A percentile compares a stretch with the other conserved stretches of the same genome.
Evolutionary conservation across 805 yeast species (phyloP).

Genomic region (Candida sithepensis): DNA sequence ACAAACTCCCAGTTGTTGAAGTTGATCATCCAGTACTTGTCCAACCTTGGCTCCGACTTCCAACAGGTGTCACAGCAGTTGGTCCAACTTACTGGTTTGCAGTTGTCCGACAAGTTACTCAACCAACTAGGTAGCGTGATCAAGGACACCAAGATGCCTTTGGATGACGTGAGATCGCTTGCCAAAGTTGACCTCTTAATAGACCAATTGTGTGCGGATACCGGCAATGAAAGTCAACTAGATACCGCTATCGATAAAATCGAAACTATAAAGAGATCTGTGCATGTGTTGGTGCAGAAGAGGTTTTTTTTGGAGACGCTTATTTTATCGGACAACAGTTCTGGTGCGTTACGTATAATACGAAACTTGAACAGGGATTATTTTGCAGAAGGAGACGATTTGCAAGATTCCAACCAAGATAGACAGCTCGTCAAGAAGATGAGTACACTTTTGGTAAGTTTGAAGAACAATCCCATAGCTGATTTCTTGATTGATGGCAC

Average conservation of each 20-base stretch:
- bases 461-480: too few relatives aligned
- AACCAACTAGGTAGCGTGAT: constrained; percentile 7
- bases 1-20: constrained; percentile 19
- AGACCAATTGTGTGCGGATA: constrained; percentile 1
- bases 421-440: constrained; percentile 10
- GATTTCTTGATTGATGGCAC: constrained; percentile 16
- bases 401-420: too few relatives aligned
- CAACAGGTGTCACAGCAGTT: constrained; percentile 11
- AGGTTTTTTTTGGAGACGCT: constrained; percentile 40
- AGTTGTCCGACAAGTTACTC: constrained; percentile 11
- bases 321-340: constrained; percentile 29
- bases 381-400: constrained; percentile 15
- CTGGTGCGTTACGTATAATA: constrained; percentile 35
- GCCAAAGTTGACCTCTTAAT: constrained; percentile 5
- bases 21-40: constrained; percentile 20
- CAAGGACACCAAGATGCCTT: constrained; percentile 2
- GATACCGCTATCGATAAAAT: too few relatives aligned
- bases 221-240: not conserved
- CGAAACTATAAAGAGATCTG: constrained; percentile 11
- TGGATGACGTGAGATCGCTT: constrained; percentile 4
- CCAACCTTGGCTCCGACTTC: constrained; percentile 15
- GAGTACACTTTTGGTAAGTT: constrained; percentile 20
- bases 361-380: constrained; percentile 27
- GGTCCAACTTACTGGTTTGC: constrained; percentile 13
- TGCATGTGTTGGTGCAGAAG: constrained; percentile 34